Conservation (phyloP, 148 eudicot species). For the Vaccinium vitisidaea region DNA sequence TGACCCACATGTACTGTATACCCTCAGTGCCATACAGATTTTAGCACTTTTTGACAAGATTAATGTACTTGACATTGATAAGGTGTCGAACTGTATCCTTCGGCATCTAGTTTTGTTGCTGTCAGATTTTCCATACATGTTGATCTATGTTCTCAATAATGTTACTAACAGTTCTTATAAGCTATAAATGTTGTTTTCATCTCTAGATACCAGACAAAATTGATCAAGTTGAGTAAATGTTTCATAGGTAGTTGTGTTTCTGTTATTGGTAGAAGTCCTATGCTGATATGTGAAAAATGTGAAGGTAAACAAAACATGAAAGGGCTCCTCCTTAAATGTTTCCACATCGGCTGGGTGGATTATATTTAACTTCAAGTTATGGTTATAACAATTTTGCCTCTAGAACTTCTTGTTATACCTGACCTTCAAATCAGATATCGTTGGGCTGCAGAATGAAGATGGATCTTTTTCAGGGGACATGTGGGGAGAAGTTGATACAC, state of each 20-base stretch:
- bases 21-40: slow-evolving; percentile 93
- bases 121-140: background rate
- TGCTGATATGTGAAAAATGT: background rate
- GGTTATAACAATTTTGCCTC: background rate
- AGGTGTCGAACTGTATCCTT: slow-evolving; percentile 90
- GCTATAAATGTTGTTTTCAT: too few relatives aligned
- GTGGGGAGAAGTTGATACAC: slow-evolving; percentile 96
- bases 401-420: slow-evolving; percentile 32
- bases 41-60: slow-evolving; percentile 82
- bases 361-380: background rate
- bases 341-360: background rate
- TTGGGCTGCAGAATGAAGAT: slow-evolving; percentile 79
- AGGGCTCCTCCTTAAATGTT: background rate
- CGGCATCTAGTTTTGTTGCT: slow-evolving; percentile 1
- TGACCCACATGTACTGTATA: slow-evolving; percentile 83
- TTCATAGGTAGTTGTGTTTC: background rate
- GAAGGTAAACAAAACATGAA: background rate
- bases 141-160: background rate
- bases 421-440: slow-evolving; percentile 55
- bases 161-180: background rate
- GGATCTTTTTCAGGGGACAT: slow-evolving; percentile 96
- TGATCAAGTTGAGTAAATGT: background rate
- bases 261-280: background rate
- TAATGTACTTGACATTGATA: slow-evolving; percentile 62
- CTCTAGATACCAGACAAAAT: background rate